Percentiles rank a stretch among this genome's conserved stretches.
These are phyloP conservation scores for Gonapodya sp. DNA, from an alignment of 192 early-diverging fungal genomes.

Conservation along the genomic window DNA sequence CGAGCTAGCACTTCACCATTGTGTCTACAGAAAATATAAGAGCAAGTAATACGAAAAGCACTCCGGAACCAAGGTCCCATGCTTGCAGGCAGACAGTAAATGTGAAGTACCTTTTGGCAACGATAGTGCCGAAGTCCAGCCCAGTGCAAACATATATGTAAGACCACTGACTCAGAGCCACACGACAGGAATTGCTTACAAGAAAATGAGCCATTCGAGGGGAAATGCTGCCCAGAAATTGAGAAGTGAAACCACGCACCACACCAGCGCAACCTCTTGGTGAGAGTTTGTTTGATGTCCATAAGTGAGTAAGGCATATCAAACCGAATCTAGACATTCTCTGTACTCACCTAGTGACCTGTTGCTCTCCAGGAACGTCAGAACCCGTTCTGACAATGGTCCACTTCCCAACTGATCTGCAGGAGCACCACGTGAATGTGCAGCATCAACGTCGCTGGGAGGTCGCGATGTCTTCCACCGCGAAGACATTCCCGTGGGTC, in stretches of 20 bases:
- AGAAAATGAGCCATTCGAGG: conserved; percentile 34
- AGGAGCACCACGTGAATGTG: neutral
- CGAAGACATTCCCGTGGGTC: neutral
- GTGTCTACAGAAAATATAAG: conserved; percentile 22
- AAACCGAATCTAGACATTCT: too few species aligned
- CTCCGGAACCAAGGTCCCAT: conserved; percentile 17
- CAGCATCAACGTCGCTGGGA: neutral
- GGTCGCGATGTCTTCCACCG: neutral
- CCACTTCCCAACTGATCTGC: neutral
- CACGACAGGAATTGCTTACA: conserved; percentile 2
- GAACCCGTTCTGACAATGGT: neutral
- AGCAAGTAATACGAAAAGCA: conserved; percentile 14
- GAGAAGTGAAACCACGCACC: conserved; percentile 25
- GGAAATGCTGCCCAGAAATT: conserved; percentile 34
- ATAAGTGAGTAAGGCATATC: too few species aligned
- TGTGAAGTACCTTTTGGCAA: conserved; percentile 17
- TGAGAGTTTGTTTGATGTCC: too few species aligned
- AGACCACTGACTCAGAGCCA: neutral
- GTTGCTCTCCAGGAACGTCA: neutral
- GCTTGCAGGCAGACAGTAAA: conserved; percentile 26
- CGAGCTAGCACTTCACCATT: conserved; percentile 11
- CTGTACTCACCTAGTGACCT: neutral
- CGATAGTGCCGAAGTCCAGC: too few species aligned
- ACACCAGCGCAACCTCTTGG: conserved; percentile 14
- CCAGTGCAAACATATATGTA: neutral